phyloP scores from a whole-genome alignment of 23 red algal genomes.

The Agarophyton chilense region DNA sequence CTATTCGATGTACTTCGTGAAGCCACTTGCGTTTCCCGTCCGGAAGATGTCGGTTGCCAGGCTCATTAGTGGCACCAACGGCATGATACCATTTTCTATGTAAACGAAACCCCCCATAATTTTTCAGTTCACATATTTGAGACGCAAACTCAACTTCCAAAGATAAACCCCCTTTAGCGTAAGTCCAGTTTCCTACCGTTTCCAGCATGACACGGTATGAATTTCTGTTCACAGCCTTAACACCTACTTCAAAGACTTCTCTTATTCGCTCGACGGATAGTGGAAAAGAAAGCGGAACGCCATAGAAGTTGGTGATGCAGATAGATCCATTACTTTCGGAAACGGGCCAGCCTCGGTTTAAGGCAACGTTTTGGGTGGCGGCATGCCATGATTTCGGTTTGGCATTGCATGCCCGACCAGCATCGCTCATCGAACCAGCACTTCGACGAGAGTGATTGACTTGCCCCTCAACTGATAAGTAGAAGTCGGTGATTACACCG shows the following conservation, averaged over 20 bases:
- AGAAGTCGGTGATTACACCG: not conserved
- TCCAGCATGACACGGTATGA: constrained; percentile 11
- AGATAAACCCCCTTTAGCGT: not conserved
- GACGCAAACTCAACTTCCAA: not conserved
- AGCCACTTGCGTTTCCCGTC: not conserved
- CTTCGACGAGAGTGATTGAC: not conserved
- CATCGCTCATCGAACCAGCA: not conserved
- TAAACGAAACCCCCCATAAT: constrained; percentile 20
- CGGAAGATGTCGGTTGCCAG: not conserved
- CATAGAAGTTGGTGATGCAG: constrained; percentile 16
- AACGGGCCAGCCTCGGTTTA: not conserved
- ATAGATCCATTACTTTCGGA: not conserved
- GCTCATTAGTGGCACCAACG: not conserved
- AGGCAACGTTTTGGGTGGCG: not conserved
- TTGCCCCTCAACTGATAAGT: not conserved
- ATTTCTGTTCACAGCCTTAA: not conserved
- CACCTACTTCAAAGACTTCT: not conserved
- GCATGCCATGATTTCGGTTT: not conserved
- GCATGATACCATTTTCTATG: not conserved
- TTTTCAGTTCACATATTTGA: not conserved
- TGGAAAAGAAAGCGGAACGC: not conserved
- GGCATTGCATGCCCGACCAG: not conserved
- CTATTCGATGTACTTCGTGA: not conserved
- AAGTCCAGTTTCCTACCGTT: not conserved
- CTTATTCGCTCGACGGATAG: not conserved